Percentiles rank a stretch among this genome's conserved stretches.
phyloP scores from a whole-genome alignment of 2,329 filamentous ascomycete genomes.

The Thelonectria discophora region DNA sequence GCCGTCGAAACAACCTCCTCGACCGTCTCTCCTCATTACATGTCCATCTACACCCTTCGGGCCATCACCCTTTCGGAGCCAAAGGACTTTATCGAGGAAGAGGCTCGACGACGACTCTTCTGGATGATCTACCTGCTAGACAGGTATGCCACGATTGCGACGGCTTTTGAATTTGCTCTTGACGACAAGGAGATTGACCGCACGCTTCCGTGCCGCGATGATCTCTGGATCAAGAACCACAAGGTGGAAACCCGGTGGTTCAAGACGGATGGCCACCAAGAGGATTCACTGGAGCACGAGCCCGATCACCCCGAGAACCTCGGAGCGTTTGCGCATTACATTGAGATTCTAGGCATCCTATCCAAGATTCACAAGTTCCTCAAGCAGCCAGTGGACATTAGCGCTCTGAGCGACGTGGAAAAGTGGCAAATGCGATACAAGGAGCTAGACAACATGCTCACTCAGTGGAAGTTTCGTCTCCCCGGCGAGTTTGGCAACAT shows the following conservation, averaged over 20 bases:
- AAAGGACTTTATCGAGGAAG: slow-evolving; percentile 87
- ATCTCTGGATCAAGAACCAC: slow-evolving; percentile 84
- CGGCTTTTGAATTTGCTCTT: slow-evolving; percentile 90
- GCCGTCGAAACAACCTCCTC: slow-evolving; percentile 84
- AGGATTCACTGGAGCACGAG: slow-evolving; percentile 64
- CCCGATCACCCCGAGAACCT: slow-evolving; percentile 80
- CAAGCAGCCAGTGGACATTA: slow-evolving; percentile 89
- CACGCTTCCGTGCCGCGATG: slow-evolving; percentile 85
- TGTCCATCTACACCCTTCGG: slow-evolving; percentile 88
- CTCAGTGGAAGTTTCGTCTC: slow-evolving; percentile 83
- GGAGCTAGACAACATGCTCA: slow-evolving; percentile 81
- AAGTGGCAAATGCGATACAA: slow-evolving; percentile 89
- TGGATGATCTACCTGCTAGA: slow-evolving; percentile 96
- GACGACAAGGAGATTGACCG: slow-evolving; percentile 91
- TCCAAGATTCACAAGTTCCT: slow-evolving; percentile 89
- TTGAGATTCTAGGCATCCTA: slow-evolving; percentile 87
- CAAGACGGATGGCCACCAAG: slow-evolving; percentile 57
- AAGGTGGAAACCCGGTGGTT: slow-evolving; percentile 89
- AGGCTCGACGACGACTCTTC: slow-evolving; percentile 83
- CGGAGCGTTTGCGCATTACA: slow-evolving; percentile 88
- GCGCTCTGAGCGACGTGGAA: slow-evolving; percentile 83
- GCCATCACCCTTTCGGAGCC: slow-evolving; percentile 87
- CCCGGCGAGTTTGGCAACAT: slow-evolving; percentile 87
- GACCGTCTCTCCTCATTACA: slow-evolving; percentile 78
- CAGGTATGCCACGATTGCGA: slow-evolving; percentile 88